phyloP scores from a whole-genome alignment of 768 basidiomycete genomes.

The Kwoniella dejecticola region DNA sequence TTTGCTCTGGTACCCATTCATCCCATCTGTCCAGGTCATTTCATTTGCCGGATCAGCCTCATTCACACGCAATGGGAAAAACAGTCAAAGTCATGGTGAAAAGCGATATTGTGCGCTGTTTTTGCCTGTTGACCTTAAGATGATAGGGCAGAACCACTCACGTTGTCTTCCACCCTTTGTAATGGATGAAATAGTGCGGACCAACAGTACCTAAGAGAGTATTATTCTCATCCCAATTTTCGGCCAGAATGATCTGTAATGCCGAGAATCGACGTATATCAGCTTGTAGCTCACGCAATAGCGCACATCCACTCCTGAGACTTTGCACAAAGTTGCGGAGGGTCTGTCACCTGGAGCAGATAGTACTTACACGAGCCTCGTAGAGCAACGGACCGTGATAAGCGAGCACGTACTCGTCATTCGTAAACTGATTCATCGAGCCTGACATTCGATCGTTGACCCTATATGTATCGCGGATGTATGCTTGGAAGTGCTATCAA shows the following conservation, averaged over 20 bases:
- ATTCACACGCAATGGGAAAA: too few species aligned
- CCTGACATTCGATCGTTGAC: conserved; percentile 12
- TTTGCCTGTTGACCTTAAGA: not conserved
- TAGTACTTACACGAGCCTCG: conserved; percentile 71
- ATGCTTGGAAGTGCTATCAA: conserved; percentile 3
- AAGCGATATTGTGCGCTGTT: too few species aligned
- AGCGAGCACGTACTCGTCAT: conserved; percentile 81
- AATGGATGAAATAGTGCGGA: conserved; percentile 91
- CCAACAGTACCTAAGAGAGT: conserved; percentile 67
- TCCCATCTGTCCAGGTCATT: conserved; percentile 92
- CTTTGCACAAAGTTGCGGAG: conserved; percentile 24
- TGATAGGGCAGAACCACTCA: conserved; percentile 55
- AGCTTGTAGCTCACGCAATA: conserved; percentile 22
- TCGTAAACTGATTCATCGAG: conserved; percentile 44
- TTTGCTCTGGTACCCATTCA: conserved; percentile 84
- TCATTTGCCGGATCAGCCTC: too few species aligned
- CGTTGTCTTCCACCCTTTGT: conserved; percentile 99
- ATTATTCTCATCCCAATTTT: conserved; percentile 67
- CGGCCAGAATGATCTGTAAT: conserved; percentile 65
- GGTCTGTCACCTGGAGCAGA: conserved; percentile 4
- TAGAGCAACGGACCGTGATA: conserved; percentile 95
- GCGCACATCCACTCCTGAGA: conserved; percentile 5
- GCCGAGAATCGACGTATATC: conserved; percentile 16
- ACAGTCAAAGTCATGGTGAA: too few species aligned
- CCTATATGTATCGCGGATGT: not conserved